These are phyloP conservation scores for Xylariaceae sp. DNA, from an alignment of 2,329 filamentous ascomycete genomes.

Conservation along the genomic window DNA sequence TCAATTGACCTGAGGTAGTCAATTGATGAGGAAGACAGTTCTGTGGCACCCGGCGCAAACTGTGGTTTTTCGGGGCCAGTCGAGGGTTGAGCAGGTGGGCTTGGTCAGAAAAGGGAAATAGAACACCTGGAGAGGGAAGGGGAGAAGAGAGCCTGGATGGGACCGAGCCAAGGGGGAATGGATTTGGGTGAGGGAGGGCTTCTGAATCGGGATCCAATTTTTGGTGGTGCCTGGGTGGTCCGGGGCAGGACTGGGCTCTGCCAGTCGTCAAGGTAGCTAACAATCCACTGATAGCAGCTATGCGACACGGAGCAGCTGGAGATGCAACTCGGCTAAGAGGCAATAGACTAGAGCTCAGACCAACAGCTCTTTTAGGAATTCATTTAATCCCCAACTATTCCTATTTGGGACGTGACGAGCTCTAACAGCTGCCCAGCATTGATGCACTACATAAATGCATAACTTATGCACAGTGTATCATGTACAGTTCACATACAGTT, in stretches of 20 bases:
- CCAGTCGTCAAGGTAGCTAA: too few relatives aligned
- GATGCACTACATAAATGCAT: too few relatives aligned
- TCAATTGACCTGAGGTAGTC: constrained; percentile 22
- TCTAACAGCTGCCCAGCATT: too few relatives aligned
- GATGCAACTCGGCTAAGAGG: constrained; percentile 11
- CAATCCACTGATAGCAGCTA: neutral
- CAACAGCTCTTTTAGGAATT: constrained; percentile 7
- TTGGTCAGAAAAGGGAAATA: constrained; percentile 34
- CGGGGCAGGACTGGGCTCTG: too few relatives aligned
- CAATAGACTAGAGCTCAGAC: constrained; percentile 14
- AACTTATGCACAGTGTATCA: too few relatives aligned
- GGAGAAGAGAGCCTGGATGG: constrained; percentile 21
- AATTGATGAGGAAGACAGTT: constrained; percentile 26
- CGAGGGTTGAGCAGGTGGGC: constrained; percentile 19
- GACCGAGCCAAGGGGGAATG: constrained; percentile 11
- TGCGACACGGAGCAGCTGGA: neutral
- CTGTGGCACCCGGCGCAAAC: constrained; percentile 36
- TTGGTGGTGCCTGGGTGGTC: constrained; percentile 2
- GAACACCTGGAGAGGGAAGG: constrained; percentile 22
- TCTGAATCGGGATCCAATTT: constrained; percentile 19
- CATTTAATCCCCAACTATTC: neutral
- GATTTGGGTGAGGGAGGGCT: constrained; percentile 14
- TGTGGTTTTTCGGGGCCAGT: constrained; percentile 24
- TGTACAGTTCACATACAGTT: too few relatives aligned
- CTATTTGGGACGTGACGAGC: neutral